Base-by-base conservation (phyloP, 345 rosid species). In the Linum lewisii region DNA sequence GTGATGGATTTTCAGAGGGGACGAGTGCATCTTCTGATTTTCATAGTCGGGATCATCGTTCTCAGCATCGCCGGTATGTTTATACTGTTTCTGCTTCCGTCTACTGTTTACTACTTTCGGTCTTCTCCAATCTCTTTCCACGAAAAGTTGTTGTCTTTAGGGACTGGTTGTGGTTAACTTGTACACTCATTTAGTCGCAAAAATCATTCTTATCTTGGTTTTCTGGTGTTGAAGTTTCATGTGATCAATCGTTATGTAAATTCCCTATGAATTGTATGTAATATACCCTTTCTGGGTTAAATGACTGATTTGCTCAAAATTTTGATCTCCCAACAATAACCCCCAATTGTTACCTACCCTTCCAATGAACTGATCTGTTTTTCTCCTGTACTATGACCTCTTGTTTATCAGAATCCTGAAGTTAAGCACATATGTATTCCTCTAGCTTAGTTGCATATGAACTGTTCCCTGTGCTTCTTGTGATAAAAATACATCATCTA, bases 21-120 rank as follows among this genome's bases (percentile, higher is more conserved):
- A 67, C 73, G 87, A 57, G 64, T 83, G 25, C 86, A 62, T 56
- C 45, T 88, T 65, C 66, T 84, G 6, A 55, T 80, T 73, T 32
- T 74, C 66, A 64, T 79, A 42, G 72, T 62, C 53, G 96, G 88
- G 55, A 52, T 86, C 72, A 36, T 83, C 62, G 68, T 65, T 60
- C 96, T 91, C 55, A 83, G 98, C 59, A 67, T 86, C 68, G 70
- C 87, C 51, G 95, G 98, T 87, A 75, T 22, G 50, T 34, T 9
- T 51, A 15, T 47, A 23, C 29, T 6, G 29, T 36, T 37, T 36
- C 51, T 7, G 5, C 32, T 26, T 26, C 32, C 32, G 32, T 6
- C 2, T 26, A 3, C 3, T 50, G 20, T 15, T 49, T 20, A 5
- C 15, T 36, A 1, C 6, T 11, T 21, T 21, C 25, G 18, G 9